phyloP scores from a whole-genome alignment of 129 eudicot genomes.

The Lonicera japonica region DNA sequence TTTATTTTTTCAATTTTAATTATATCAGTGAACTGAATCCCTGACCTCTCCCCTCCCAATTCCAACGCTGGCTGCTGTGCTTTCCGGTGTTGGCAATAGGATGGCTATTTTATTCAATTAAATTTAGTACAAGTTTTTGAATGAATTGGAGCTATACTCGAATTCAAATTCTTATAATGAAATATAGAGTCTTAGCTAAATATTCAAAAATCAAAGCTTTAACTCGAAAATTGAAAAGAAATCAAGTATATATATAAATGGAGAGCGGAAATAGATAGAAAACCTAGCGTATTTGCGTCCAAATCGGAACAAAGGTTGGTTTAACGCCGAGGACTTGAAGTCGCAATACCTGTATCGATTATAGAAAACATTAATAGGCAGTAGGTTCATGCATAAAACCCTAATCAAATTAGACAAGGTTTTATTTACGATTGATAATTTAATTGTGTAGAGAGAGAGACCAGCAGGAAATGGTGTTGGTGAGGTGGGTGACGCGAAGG shows the following conservation, averaged over 20 bases:
- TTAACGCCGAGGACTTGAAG: constrained; percentile 53
- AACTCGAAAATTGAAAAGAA: no score
- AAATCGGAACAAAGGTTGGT: constrained; percentile 53
- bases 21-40: no score
- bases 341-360: constrained; percentile 74
- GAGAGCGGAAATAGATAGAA: not conserved
- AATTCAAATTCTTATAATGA: no score
- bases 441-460: constrained; percentile 1
- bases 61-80: no score
- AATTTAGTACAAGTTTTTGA: no score
- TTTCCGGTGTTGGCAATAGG: no score
- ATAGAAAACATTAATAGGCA: not conserved
- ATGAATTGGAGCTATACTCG: no score
- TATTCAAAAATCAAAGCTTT: no score
- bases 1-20: no score
- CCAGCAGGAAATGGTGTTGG: constrained; percentile 81
- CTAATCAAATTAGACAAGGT: not conserved
- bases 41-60: no score
- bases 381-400: not conserved
- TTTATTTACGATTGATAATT: not conserved
- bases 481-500: constrained; percentile 36
- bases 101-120: no score
- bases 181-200: no score
- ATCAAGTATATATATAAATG: not conserved
- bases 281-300: constrained; percentile 74